These are phyloP conservation scores for Lactarius akahatsu DNA, from an alignment of 768 basidiomycete species.

Conservation along the genomic window DNA sequence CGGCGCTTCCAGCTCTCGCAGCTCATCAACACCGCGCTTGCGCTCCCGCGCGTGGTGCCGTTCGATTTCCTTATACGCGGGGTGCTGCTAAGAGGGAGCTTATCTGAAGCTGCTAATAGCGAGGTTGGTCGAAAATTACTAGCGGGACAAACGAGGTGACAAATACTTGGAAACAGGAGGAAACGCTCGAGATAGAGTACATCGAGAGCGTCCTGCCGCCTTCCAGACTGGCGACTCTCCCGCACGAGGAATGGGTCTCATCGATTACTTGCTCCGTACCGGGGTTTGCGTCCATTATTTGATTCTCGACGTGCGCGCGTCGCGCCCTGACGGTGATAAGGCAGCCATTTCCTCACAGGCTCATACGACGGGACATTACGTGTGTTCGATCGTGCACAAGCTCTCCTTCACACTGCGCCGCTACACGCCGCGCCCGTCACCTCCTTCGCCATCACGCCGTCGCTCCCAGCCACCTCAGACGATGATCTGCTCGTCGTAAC, in stretches of 20 bases:
- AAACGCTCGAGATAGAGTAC: constrained; percentile 48
- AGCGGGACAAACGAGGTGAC: neutral
- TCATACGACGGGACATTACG: constrained; percentile 82
- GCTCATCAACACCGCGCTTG: constrained; percentile 91
- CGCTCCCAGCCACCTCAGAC: constrained; percentile 31
- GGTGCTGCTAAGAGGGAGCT: constrained; percentile 67
- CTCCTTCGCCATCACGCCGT: constrained; percentile 56
- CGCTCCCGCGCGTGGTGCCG: constrained; percentile 69
- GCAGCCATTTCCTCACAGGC: constrained; percentile 68
- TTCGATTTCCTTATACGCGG: constrained; percentile 92
- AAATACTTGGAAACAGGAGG: constrained; percentile 52
- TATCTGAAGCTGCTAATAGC: constrained; percentile 77
- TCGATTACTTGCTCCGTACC: constrained; percentile 61
- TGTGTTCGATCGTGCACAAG: constrained; percentile 68
- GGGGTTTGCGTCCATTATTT: constrained; percentile 42
- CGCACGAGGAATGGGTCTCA: constrained; percentile 95
- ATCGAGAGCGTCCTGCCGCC: constrained; percentile 30
- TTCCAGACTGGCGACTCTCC: constrained; percentile 57
- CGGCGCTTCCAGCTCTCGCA: constrained; percentile 95
- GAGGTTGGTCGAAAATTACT: constrained; percentile 50
- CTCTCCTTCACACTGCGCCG: constrained; percentile 46
- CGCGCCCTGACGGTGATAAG: constrained; percentile 17
- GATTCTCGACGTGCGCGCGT: constrained; percentile 7
- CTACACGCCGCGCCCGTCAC: constrained; percentile 69
- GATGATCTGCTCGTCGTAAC: constrained; percentile 53